Base-by-base conservation (phyloP, 2,329 filamentous ascomycete species). In the Sarocladium kiliense region DNA sequence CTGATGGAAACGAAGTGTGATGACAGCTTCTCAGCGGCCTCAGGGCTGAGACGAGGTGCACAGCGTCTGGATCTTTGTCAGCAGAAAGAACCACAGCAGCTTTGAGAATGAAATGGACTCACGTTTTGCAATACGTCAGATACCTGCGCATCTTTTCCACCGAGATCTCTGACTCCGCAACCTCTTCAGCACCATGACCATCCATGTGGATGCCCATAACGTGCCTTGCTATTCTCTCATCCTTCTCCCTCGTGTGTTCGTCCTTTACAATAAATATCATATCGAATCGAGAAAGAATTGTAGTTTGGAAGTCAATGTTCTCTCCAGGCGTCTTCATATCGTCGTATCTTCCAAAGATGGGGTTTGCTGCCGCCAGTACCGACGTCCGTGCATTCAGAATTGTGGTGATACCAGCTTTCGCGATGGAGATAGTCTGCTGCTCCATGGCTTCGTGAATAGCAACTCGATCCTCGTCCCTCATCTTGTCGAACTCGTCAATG, bases 361-460 rank as follows among this genome's bases (percentile, higher is more conserved):
- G 94, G 70, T 99, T 99, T 41, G 94, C 94, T 2, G 94, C 94
- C 11, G 94, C 94, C 19, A 99, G 78, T 1, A 99, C 94, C 0
- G 92, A 97, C 1, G 94, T 99, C 65, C 94, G 80, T 12, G 94
- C 92, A 66, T 99, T 99, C 54, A 99, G 82, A 60, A 99, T 97
- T 0, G 94, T 99, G 1, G 94, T 99, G 67, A 99, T 99, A 64
- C 94, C 94, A 1, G 94, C 94, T 74, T 99, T 97, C 60, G 94
- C 94, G 64, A 99, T 97, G 11, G 94, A 97, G 58, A 99, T 99
- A 0, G 94, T 99, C 72, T 99, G 94, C 74, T 99, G 94, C 70
- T 99, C 94, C 94, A 99, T 99, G 57, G 94, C 94, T 81, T 99
- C 94, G 78, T 99, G 94, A 62, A 99, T 99, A 2, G 94, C 94